These are phyloP conservation scores for Quercus glauca DNA, from an alignment of 306 rosid species.

Conservation along the genomic window DNA sequence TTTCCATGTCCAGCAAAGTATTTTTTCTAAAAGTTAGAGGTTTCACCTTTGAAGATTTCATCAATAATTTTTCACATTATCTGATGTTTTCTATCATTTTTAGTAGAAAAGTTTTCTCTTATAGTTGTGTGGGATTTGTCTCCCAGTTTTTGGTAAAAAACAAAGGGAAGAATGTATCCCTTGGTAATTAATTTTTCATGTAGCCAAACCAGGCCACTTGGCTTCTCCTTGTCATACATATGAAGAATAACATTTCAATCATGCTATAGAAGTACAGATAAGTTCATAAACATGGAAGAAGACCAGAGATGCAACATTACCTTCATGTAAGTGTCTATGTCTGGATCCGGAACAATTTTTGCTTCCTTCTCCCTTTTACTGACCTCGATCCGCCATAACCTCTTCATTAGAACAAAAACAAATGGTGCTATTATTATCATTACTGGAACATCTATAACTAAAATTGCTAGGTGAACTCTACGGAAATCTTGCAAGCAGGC, in stretches of 20 bases:
- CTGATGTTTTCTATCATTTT: no score
- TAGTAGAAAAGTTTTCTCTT: no score
- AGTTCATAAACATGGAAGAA: background rate
- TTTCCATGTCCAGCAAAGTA: no score
- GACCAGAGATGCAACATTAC: constrained; percentile 20
- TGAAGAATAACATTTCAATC: background rate
- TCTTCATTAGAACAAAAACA: constrained; percentile 29
- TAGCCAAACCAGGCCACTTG: background rate
- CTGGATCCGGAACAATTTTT: constrained; percentile 65
- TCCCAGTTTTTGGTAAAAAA: background rate
- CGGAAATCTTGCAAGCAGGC: constrained; percentile 20
- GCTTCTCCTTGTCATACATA: background rate
- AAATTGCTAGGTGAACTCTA: background rate
- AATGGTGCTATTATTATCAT: background rate
- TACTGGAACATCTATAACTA: background rate
- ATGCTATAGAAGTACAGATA: background rate
- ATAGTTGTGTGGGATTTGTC: background rate
- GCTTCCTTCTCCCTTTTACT: constrained; percentile 61
- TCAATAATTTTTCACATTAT: no score
- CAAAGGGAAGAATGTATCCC: background rate
- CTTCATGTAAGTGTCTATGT: constrained; percentile 83
- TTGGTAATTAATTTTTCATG: background rate
- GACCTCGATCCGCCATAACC: constrained; percentile 49
- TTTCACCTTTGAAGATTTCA: no score
- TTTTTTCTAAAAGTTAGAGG: background rate